A percentile compares a stretch with the other conserved stretches of the same genome.
phyloP scores from a whole-genome alignment of 2,329 filamentous ascomycete genomes.

The Diaporthe vaccinii region DNA sequence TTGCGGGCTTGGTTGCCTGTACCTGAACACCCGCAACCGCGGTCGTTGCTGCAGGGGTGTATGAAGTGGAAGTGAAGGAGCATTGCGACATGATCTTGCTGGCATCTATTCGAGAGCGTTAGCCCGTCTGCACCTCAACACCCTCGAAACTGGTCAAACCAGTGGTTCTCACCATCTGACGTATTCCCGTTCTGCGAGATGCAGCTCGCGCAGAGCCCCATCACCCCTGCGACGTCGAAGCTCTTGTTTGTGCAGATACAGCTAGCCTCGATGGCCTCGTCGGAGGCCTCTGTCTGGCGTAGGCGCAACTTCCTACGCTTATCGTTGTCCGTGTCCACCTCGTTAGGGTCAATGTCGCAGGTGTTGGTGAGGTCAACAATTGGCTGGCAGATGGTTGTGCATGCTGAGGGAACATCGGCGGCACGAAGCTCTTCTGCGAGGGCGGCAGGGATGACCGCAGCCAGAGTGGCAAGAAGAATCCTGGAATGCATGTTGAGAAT shows the following conservation, averaged over 20 bases:
- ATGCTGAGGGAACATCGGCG: not conserved
- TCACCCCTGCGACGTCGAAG: constrained; percentile 2
- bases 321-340: not conserved
- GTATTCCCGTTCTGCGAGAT: constrained; percentile 1
- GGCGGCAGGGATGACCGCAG: not conserved
- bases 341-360: constrained; percentile 2
- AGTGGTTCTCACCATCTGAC: not conserved
- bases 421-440: not conserved
- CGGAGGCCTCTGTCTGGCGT: not conserved
- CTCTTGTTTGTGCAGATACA: constrained; percentile 20
- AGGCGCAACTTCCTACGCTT: not conserved
- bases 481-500: not conserved
- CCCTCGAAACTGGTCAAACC: too few species aligned
- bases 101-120: not conserved
- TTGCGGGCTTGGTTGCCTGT: not conserved
- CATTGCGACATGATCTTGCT: constrained; percentile 21
- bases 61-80: constrained; percentile 5
- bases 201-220: constrained; percentile 6
- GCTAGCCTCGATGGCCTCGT: constrained; percentile 4
- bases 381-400: constrained; percentile 9
- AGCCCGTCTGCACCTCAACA: not conserved
- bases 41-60: not conserved
- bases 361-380: constrained; percentile 9
- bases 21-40: constrained; percentile 1
- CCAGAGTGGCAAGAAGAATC: not conserved